These are phyloP conservation scores for Pythium guiyangense DNA, from an alignment of 352 stramenopile species.

Conservation along the genomic window DNA sequence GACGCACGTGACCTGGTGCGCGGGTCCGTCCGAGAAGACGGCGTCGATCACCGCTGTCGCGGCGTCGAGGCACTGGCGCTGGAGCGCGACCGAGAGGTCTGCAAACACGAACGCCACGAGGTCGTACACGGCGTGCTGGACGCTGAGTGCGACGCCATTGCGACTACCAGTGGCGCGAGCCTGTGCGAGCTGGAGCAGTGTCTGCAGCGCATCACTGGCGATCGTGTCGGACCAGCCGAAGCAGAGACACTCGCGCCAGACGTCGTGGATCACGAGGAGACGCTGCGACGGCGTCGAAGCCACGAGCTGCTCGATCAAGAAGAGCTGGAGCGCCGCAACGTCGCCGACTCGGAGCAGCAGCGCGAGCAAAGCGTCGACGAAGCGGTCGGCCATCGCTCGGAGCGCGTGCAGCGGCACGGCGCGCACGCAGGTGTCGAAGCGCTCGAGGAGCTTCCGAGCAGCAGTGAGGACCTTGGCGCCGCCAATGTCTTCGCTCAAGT, in stretches of 20 bases:
- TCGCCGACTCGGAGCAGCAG: constrained; percentile 20
- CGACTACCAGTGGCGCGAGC: constrained; percentile 6
- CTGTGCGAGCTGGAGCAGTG: constrained; percentile 32
- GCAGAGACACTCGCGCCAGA: constrained; percentile 60
- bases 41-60: constrained; percentile 37
- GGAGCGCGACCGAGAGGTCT: constrained; percentile 27
- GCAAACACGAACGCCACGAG: constrained; percentile 45
- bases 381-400: constrained; percentile 13
- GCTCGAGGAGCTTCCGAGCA: constrained; percentile 27
- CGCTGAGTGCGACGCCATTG: constrained; percentile 19
- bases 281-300: constrained; percentile 21
- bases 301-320: constrained; percentile 46
- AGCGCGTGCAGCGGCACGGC: constrained; percentile 11
- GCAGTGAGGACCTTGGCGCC: constrained; percentile 15
- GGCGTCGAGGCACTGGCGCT: constrained; percentile 40
- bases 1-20: constrained; percentile 33
- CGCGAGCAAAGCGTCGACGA: constrained; percentile 39
- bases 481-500: constrained; percentile 1
- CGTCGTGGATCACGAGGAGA: constrained; percentile 41
- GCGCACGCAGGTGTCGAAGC: constrained; percentile 30
- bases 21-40: constrained; percentile 50
- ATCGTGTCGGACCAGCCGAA: constrained; percentile 40
- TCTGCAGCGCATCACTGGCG: constrained; percentile 20
- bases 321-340: constrained; percentile 34
- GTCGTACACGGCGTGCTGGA: constrained; percentile 31